A percentile compares a stretch with the other conserved stretches of the same genome.
These are phyloP conservation scores for Abrus pulchellus DNA, from an alignment of 306 rosid genomes.

Conservation along the genomic window DNA sequence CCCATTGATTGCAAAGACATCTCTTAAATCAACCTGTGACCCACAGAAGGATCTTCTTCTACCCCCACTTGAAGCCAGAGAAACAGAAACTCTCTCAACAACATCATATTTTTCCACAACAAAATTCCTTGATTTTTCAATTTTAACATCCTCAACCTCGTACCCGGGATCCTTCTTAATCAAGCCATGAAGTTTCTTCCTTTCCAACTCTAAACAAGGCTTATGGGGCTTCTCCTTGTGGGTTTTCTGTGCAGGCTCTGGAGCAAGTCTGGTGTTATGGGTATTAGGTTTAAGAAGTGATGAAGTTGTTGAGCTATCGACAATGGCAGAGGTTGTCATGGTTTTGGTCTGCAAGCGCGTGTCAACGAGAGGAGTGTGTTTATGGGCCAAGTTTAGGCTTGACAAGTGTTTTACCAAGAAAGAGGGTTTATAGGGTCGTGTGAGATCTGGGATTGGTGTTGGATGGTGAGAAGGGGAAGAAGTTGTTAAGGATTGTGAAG, in stretches of 20 bases:
- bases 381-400: conserved; percentile 50
- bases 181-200: conserved; percentile 53
- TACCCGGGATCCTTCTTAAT: conserved; percentile 44
- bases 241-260: conserved; percentile 39
- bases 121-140: conserved; percentile 42
- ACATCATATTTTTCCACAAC: conserved; percentile 41
- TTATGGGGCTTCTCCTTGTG: conserved; percentile 51
- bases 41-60: conserved; percentile 77
- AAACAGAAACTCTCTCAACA: conserved; percentile 54
- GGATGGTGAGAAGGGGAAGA: conserved; percentile 47
- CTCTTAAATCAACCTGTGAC: conserved; percentile 66
- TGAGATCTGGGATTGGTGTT: conserved; percentile 57
- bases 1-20: conserved; percentile 75
- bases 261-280: conserved; percentile 16
- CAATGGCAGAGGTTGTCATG: conserved; percentile 64
- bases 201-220: conserved; percentile 51
- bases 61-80: conserved; percentile 53
- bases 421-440: conserved; percentile 48
- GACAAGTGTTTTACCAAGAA: conserved; percentile 54
- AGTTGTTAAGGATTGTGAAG: conserved; percentile 42
- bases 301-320: conserved; percentile 57
- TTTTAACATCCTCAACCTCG: conserved; percentile 44
- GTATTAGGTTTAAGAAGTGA: too few relatives aligned
- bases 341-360: conserved; percentile 55
- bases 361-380: conserved; percentile 48